These are phyloP conservation scores for Trypanosomatidae sp. DNA, from an alignment of 208 protist species.

Conservation along the genomic window DNA sequence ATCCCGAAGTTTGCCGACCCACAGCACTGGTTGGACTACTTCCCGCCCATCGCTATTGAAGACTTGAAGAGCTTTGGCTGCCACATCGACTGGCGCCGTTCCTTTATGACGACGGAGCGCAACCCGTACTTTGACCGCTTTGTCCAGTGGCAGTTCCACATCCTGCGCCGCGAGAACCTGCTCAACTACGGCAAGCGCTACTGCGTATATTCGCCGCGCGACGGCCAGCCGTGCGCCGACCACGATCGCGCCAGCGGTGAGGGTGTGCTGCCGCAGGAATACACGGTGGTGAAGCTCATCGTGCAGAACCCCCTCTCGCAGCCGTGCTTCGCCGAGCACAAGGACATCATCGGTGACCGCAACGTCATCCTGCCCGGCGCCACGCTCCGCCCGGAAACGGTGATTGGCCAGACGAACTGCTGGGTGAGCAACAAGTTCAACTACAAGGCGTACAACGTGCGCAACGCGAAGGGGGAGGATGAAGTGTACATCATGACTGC, in stretches of 20 bases:
- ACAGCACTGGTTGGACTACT: slow-evolving; percentile 98
- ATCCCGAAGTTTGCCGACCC: slow-evolving; percentile 99
- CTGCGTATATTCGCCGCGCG: slow-evolving; percentile 98
- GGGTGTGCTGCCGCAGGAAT: slow-evolving; percentile 98
- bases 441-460: slow-evolving; percentile 96
- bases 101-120: slow-evolving; percentile 99
- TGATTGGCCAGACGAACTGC: slow-evolving; percentile 99
- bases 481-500: slow-evolving; percentile 97
- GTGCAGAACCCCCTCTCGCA: slow-evolving; percentile 87
- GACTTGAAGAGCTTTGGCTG: slow-evolving; percentile 96
- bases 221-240: slow-evolving; percentile 99
- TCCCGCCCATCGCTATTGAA: slow-evolving; percentile 95
- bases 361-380: slow-evolving; percentile 96
- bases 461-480: slow-evolving; percentile 61
- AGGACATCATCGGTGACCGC: slow-evolving; percentile 61
- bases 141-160: slow-evolving; percentile 98
- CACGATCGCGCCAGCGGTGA: slow-evolving; percentile 99
- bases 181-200: slow-evolving; percentile 98
- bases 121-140: slow-evolving; percentile 99
- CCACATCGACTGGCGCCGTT: slow-evolving; percentile 98
- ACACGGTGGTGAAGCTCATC: slow-evolving; percentile 97
- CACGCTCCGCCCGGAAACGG: slow-evolving; percentile 99
- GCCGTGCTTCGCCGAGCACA: slow-evolving; percentile 54
- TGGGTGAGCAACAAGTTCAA: slow-evolving; percentile 97
- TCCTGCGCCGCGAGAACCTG: slow-evolving; percentile 88